Percentiles rank a stretch among this genome's conserved stretches.
Evolutionary conservation across 2,329 filamentous ascomycete species (phyloP).

Genomic region (Berkeleyomyces basicola): DNA sequence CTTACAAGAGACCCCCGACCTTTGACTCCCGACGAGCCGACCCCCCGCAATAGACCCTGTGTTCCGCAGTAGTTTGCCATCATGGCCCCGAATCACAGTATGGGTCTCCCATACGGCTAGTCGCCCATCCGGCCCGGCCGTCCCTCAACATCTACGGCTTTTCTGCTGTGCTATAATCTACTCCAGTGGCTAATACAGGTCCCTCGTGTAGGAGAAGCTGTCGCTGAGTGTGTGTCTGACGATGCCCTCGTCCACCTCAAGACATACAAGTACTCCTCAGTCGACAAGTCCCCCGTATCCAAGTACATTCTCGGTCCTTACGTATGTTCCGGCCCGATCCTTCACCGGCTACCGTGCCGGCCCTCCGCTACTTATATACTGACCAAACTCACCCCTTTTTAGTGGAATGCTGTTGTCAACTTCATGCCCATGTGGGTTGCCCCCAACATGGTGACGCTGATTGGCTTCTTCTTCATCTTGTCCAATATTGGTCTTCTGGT

Average conservation of each 20-base stretch:
- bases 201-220: slow-evolving; percentile 28
- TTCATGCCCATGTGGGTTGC: slow-evolving; percentile 89
- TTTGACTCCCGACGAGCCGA: no score
- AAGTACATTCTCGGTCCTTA: slow-evolving; percentile 90
- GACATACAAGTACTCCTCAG: slow-evolving; percentile 91
- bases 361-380: not conserved
- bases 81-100: slow-evolving; percentile 14
- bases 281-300: slow-evolving; percentile 89
- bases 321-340: slow-evolving; percentile 40
- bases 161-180: not conserved
- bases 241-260: slow-evolving; percentile 83
- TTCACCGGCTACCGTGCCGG: slow-evolving; percentile 2
- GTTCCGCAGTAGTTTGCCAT: not conserved
- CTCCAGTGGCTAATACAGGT: not conserved
- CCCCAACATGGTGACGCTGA: slow-evolving; percentile 89
- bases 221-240: slow-evolving; percentile 64
- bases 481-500: slow-evolving; percentile 60
- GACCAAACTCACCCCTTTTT: slow-evolving; percentile 14
- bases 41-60: not conserved
- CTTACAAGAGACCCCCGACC: not conserved
- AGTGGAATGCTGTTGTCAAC: slow-evolving; percentile 97
- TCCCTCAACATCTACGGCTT: not conserved
- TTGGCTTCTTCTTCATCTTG: slow-evolving; percentile 90
- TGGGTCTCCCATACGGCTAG: not conserved
- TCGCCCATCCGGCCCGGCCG: not conserved